A percentile compares a stretch with the other conserved stretches of the same genome.
phyloP scores from a whole-genome alignment of 208 protist species.

The Crithidia thermophila region DNA sequence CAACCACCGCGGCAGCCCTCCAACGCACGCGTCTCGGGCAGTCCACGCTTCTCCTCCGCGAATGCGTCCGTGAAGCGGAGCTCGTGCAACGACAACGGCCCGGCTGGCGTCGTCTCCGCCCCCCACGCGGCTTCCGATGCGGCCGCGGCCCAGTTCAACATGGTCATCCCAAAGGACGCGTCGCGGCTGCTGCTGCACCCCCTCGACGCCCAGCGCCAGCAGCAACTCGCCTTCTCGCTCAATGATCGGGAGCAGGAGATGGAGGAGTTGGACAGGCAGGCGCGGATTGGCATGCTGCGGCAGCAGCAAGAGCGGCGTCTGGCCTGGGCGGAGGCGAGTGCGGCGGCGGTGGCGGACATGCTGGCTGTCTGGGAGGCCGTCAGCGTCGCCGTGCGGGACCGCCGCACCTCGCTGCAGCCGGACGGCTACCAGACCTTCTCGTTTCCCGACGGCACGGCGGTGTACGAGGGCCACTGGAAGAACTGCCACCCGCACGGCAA shows the following conservation, averaged over 20 bases:
- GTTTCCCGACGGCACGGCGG: constrained; percentile 73
- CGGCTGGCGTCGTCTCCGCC: no score
- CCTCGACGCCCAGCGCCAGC: constrained; percentile 50
- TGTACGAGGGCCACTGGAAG: constrained; percentile 93
- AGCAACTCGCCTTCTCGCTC: constrained; percentile 34
- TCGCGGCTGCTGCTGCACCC: constrained; percentile 45
- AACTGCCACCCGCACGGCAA: constrained; percentile 84
- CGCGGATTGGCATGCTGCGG: constrained; percentile 44
- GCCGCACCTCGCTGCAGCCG: constrained; percentile 51
- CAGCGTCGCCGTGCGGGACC: constrained; percentile 59
- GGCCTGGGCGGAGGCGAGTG: constrained; percentile 45
- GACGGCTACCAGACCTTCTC: constrained; percentile 85
- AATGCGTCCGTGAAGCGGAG: no score
- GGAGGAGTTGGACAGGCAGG: constrained; percentile 48
- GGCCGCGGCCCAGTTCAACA: constrained; percentile 14
- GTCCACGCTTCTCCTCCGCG: no score
- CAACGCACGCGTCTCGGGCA: no score
- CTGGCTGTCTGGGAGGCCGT: constrained; percentile 53
- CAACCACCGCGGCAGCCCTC: no score
- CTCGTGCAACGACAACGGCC: no score
- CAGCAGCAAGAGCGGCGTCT: constrained; percentile 57
- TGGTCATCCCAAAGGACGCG: constrained; percentile 44
- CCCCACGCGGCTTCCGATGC: neutral
- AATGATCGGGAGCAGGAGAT: constrained; percentile 34
- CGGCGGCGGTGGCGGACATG: constrained; percentile 38